These are phyloP conservation scores for Oxytropis ochrocephala DNA, from an alignment of 306 rosid genomes.

Conservation along the genomic window DNA sequence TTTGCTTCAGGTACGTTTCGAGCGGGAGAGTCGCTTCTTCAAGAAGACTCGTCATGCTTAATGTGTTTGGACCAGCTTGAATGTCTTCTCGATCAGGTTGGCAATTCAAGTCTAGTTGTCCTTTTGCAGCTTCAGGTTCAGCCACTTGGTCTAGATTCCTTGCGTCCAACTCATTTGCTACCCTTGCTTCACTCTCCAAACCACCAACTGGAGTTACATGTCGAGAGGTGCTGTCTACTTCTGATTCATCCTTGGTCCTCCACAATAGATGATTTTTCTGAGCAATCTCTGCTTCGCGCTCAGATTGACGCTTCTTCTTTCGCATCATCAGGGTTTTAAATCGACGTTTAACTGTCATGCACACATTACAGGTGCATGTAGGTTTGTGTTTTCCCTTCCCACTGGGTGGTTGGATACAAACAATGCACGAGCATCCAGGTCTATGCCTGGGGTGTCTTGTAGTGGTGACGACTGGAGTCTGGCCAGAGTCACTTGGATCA, in stretches of 20 bases:
- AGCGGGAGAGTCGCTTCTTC: constrained; percentile 82
- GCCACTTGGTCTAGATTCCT: constrained; percentile 53
- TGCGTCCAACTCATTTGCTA: constrained; percentile 52
- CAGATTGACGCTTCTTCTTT: constrained; percentile 94
- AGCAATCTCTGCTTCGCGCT: constrained; percentile 94
- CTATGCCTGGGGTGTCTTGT: constrained; percentile 97
- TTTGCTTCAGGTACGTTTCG: constrained; percentile 74
- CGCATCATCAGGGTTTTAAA: constrained; percentile 94
- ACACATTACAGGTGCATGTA: constrained; percentile 85
- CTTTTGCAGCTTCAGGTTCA: constrained; percentile 58
- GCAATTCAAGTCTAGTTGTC: constrained; percentile 69
- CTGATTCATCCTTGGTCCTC: constrained; percentile 65
- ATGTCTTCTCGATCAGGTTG: constrained; percentile 67
- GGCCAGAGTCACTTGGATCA: constrained; percentile 51
- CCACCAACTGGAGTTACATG: constrained; percentile 58
- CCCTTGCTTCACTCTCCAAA: constrained; percentile 54
- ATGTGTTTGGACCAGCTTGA: constrained; percentile 38
- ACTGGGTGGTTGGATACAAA: constrained; percentile 99
- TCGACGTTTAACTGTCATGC: constrained; percentile 95
- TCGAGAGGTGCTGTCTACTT: constrained; percentile 62
- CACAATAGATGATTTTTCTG: constrained; percentile 63
- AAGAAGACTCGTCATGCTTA: constrained; percentile 78
- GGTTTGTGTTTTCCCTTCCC: constrained; percentile 99
- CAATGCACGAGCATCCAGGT: constrained; percentile 99
- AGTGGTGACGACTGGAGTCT: constrained; percentile 69